A percentile compares a stretch with the other conserved stretches of the same genome.
Conservation (phyloP, 441 rosid species). For the Biscutella auriculata region DNA sequence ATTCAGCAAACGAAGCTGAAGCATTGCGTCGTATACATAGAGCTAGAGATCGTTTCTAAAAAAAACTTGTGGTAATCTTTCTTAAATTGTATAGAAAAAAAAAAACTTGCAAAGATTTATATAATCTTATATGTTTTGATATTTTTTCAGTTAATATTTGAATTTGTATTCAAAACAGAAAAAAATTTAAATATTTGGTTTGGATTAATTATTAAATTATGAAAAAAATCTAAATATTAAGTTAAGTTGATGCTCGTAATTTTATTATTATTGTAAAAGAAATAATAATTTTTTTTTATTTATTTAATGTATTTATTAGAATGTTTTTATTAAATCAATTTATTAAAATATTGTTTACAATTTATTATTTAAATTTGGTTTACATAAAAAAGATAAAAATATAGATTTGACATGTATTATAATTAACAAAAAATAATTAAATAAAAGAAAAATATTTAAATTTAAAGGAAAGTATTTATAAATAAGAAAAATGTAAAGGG, state of each 20-base stretch:
- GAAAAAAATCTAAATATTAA: background rate
- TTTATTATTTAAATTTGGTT: too few species aligned
- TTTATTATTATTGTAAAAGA: too few species aligned
- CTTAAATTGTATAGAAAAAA: conserved; percentile 29
- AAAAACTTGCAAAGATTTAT: conserved; percentile 11
- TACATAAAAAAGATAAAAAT: too few species aligned
- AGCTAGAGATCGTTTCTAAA: conserved; percentile 72
- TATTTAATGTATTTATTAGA: too few species aligned
- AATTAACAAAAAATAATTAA: too few species aligned
- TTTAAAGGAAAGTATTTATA: too few species aligned
- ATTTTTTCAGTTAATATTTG: background rate
- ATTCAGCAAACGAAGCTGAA: conserved; percentile 49
- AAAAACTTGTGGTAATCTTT: background rate
- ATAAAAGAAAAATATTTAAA: too few species aligned
- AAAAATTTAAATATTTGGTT: background rate
- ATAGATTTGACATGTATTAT: too few species aligned
- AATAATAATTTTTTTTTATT: too few species aligned
- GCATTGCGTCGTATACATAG: conserved; percentile 49
- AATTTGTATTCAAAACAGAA: conserved; percentile 10
- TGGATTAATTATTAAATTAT: background rate
- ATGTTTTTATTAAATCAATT: too few species aligned
- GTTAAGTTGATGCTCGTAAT: conserved; percentile 1
- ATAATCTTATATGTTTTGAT: conserved; percentile 13
- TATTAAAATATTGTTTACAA: too few species aligned
- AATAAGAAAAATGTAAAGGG: too few species aligned